Percentiles rank a stretch among this genome's conserved stretches.
These are phyloP conservation scores for Acmispon strigosus DNA, from an alignment of 306 rosid genomes.

Conservation along the genomic window DNA sequence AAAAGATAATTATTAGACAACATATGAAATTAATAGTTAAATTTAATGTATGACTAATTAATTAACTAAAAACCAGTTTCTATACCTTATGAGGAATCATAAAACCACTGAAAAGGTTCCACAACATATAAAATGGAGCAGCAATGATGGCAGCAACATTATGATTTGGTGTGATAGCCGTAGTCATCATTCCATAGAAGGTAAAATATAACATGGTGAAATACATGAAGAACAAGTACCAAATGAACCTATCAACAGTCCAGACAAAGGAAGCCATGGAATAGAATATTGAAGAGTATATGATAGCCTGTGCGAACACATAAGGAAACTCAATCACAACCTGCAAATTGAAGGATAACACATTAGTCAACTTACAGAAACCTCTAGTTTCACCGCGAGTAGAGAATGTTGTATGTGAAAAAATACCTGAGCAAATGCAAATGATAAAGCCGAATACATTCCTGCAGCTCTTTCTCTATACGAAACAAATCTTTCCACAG, in stretches of 20 bases:
- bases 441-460: slow-evolving; percentile 86
- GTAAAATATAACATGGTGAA: slow-evolving; percentile 95
- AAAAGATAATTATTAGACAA: neutral
- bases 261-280: slow-evolving; percentile 84
- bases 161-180: slow-evolving; percentile 96
- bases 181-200: slow-evolving; percentile 98
- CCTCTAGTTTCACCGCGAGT: neutral
- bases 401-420: slow-evolving; percentile 3
- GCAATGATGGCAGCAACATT: slow-evolving; percentile 85
- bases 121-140: slow-evolving; percentile 97
- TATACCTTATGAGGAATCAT: slow-evolving; percentile 98
- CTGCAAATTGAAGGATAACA: slow-evolving; percentile 35
- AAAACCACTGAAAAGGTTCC: slow-evolving; percentile 99
- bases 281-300: slow-evolving; percentile 82
- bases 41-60: no score
- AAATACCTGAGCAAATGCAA: slow-evolving; percentile 94
- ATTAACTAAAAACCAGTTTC: neutral
- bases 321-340: slow-evolving; percentile 90
- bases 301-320: slow-evolving; percentile 73
- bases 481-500: slow-evolving; percentile 89
- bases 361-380: slow-evolving; percentile 21
- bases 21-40: neutral
- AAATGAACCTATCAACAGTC: slow-evolving; percentile 64
- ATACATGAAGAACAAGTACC: slow-evolving; percentile 94
- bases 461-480: slow-evolving; percentile 97